Base-by-base conservation (phyloP, 768 basidiomycete genomes). In the Trametes cubensis region DNA sequence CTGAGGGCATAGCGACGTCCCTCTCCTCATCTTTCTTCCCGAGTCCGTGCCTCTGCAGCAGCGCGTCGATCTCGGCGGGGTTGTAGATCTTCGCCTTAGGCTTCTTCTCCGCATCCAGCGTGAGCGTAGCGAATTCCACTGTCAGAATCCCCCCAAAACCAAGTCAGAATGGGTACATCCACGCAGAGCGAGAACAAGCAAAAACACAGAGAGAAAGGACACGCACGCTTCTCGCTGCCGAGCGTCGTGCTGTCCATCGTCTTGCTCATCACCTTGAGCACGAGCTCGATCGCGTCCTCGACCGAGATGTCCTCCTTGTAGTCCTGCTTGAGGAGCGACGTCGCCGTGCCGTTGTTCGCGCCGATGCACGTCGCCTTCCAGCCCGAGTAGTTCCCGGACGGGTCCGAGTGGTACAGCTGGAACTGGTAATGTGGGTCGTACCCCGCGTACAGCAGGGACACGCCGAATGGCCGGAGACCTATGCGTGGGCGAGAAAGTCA, bases 311-410 rank as follows among this genome's bases (percentile, higher is more conserved):
- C 94, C 67, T 98, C 97, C 75, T 97, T 95, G 78, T 98, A 98
- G 75, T 99, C 97, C 77, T 99, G 96, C 79, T 98, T 95, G 66
- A 99, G 78, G 65, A 98, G 78, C 69, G 91, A 94, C 75, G 95
- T 93, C 20, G 95, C 95, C 0, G 95, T 97, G 42, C 94, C 92
- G 73, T 92, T 97, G 79, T 98, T 99, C 7, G 95, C 92, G n/a
- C 97, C 96, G 67, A 99, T 94, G 74, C 94, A 97, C 14, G 95
- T 97, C 45, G 96, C 97, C 77, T 98, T 98, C 90, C 95, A 98
- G 14, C 96, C 96, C 0, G 90, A 92, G 76, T 98, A 99, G 77
- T 98, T 99, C 13, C 97, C 97, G 47, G 94, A 96, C 2, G 96
- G 97, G 73, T 98, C 97, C 7, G 94, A 95, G 74, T 97, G 95